Evolutionary conservation across 495 filamentous ascomycete species (phyloP), one percentile per base, ranked within the genome.

Genomic region (Penicillium ochrochloron): DNA sequence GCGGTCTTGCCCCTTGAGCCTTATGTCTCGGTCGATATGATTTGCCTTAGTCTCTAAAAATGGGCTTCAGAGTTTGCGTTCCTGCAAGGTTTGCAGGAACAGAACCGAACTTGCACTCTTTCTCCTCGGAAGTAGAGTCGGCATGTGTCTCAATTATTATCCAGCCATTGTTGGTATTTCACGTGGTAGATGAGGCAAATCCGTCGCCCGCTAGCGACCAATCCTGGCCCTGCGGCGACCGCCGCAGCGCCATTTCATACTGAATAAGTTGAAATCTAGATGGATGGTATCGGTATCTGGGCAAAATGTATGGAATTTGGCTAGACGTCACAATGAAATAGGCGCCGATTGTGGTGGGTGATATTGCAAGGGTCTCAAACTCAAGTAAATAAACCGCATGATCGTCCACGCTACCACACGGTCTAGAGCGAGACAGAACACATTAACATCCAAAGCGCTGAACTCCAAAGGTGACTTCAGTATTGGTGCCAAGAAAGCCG

Each of bases 41-140:
- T 58, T 37, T 31, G 44, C 31, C 48, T 51, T 17, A 3, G 2
- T 17, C 44, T 14, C 48, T 14, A 39, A 31, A 35, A 53, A 11
- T 29, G 25, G 57, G 29, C 29, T 50, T 59, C 57, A 50, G 19
- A 50, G 6, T 59, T 48, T 35, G 41, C 27, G 56, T 44, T 41
- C 46, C 59, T 51, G 59, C n/a, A 37, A 42, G 17, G 2, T n/a
- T 14, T 54, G 33, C 59, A 61, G 59, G 48, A 42, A 52, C 59
- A 29, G 35, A 61, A 52, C 59, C 46, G 42, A n/a, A 31, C 21
- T 48, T 17, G 5, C 14, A 14, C 3, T 37, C 5, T 3, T 19
- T 25, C 44, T 48, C 44, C 19, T 48, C 9, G 10, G 44, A 48
- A 48, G 8, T 1, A 1, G 3, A 48, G 19, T 48, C 44, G 21